Evolutionary conservation across 352 stramenopile species (phyloP), one percentile per base, ranked within the genome.

Genomic region (Saprolegnia parasitica): DNA sequence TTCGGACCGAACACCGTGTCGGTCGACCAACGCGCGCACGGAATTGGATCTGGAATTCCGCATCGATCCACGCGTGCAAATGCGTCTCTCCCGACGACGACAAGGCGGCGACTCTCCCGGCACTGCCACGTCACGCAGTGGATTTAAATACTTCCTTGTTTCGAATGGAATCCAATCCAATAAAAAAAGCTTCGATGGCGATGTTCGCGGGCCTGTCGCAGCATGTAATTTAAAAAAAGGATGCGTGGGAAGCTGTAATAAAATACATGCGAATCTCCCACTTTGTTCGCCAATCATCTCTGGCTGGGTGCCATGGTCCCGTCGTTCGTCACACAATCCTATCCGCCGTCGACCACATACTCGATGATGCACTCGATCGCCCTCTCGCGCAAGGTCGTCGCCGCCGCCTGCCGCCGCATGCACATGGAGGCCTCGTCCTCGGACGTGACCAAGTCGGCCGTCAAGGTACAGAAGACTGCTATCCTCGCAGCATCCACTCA

Each of bases 341-440:
- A 49, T n/a, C 18, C 13, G 42, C 42, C 11, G 42, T n/a, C 42
- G 13, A n/a, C 42, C 13, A 49, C 42, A 5, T 35, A 49, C 18
- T 49, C 3, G 18, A 49, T n/a, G 13, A 49, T 49, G 42, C 42
- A 49, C 42, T 49, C 42, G 13, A 15, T 49, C 42, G 42, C 42
- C 8, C 11, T 60, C 11, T 60, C 52, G 13, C 52, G 52, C 16
- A 15, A 60, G 35, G n/a, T 40, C 52, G 52, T n/a, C 35, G 24
- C 52, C 24, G 52, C 35, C 11, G 35, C 20, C 13, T 15, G 11
- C 24, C 52, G 52, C 35, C 13, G 35, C 24, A 16, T 60, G 52
- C 52, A 60, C 52, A 16, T 60, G 52, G 13, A 60, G 20, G 52
- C 52, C 52, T 42, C 52, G 42, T n/a, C 29, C 29, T 35, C 42